Conservation (phyloP, 2,329 filamentous ascomycete species). For the Neonectria punicea region DNA sequence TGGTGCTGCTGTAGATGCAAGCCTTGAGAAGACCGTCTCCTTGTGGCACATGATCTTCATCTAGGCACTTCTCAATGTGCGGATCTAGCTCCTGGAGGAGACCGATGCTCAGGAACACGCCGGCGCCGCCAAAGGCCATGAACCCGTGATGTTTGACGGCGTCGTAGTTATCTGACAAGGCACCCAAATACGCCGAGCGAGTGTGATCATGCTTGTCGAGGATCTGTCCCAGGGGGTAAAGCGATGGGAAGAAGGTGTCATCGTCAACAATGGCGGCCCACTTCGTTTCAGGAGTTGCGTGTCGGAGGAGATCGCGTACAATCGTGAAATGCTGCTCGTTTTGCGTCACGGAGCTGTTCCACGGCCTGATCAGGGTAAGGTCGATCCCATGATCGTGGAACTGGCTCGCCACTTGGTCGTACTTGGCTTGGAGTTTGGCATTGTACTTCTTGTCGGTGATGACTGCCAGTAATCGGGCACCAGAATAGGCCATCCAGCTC, state of each 20-base stretch:
- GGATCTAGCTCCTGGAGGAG: conserved; percentile 60
- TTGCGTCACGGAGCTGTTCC: conserved; percentile 50
- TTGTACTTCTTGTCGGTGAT: conserved; percentile 60
- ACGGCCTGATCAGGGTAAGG: conserved; percentile 48
- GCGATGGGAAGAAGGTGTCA: conserved; percentile 71
- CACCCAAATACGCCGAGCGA: conserved; percentile 63
- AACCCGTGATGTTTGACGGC: conserved; percentile 64
- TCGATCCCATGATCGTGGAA: conserved; percentile 47
- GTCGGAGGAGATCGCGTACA: conserved; percentile 59
- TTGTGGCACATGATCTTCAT: conserved; percentile 40
- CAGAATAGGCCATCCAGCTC: conserved; percentile 65
- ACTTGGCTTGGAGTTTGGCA: conserved; percentile 42
- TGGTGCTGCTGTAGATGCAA: conserved; percentile 66
- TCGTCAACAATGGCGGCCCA: conserved; percentile 71
- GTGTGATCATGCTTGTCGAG: conserved; percentile 61
- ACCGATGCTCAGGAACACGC: conserved; percentile 66
- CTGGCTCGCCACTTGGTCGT: conserved; percentile 43
- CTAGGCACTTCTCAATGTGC: conserved; percentile 60
- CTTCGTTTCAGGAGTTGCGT: conserved; percentile 55
- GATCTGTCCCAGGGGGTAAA: conserved; percentile 60
- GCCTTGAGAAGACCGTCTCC: conserved; percentile 68
- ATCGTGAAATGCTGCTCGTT: conserved; percentile 69
- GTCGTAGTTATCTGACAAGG: conserved; percentile 65
- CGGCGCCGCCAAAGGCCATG: conserved; percentile 71
- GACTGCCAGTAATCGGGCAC: conserved; percentile 62